These are phyloP conservation scores for Hygrocybe coccinea DNA, from an alignment of 768 basidiomycete genomes.

Conservation along the genomic window DNA sequence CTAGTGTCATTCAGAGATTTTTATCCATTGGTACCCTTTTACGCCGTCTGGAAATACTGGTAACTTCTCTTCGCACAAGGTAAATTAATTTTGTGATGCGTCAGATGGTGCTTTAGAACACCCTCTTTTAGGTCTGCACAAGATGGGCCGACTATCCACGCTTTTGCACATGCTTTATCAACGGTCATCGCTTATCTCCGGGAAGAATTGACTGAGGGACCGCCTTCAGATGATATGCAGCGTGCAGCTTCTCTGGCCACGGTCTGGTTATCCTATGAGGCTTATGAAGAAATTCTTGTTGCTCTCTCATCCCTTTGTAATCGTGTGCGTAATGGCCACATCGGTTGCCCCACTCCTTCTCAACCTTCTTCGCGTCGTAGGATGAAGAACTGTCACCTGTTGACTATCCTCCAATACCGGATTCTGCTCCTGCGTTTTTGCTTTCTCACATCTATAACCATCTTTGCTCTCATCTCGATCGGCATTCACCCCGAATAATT, in stretches of 20 bases:
- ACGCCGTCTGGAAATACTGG: constrained; percentile 58
- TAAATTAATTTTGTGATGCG: constrained; percentile 22
- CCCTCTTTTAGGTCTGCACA: constrained; percentile 36
- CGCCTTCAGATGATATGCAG: constrained; percentile 29
- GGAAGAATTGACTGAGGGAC: constrained; percentile 37
- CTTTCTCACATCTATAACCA: constrained; percentile 59
- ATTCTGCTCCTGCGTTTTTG: constrained; percentile 44
- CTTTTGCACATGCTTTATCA: constrained; percentile 62
- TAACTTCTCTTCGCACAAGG: constrained; percentile 46
- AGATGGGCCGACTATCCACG: constrained; percentile 54
- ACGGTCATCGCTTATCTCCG: constrained; percentile 50
- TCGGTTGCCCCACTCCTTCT: not conserved
- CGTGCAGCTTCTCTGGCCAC: constrained; percentile 27
- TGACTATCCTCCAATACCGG: constrained; percentile 40
- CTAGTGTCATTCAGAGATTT: constrained; percentile 58
- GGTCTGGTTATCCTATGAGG: constrained; percentile 48
- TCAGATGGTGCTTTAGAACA: not conserved
- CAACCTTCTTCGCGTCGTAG: constrained; percentile 19
- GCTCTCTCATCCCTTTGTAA: constrained; percentile 56
- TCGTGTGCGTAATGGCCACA: constrained; percentile 41
- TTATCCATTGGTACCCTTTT: constrained; percentile 62
- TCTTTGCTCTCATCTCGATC: constrained; percentile 50
- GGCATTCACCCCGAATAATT: constrained; percentile 44
- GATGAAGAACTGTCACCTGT: constrained; percentile 29
- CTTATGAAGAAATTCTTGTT: constrained; percentile 44